Base-by-base conservation (phyloP, 1,284 basidiomycete species). In the Abortiporus biennis region DNA sequence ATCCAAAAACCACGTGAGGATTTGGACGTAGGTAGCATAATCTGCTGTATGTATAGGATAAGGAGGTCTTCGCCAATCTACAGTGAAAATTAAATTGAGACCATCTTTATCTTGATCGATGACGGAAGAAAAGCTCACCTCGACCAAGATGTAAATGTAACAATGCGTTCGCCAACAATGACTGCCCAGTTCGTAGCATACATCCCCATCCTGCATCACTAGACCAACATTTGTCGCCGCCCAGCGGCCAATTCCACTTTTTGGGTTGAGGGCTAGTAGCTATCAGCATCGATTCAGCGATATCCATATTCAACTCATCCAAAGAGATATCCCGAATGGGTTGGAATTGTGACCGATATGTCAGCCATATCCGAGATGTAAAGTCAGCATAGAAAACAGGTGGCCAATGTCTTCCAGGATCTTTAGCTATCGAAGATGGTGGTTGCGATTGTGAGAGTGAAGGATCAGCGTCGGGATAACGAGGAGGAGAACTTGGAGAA, bases 171-270 rank as follows among this genome's bases (percentile, higher is more conserved):
- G 92, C 95, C 13, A 99, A 70, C 47, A 99, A 59, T 53, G 87
- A 90, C 66, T 98, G 95, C 0, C 93, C 94, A 0, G 95, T 98
- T 19, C 95, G 68, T 21, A 98, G 64, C 95, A 99, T 98, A 63
- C 95, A 99, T 0, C 95, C 95, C 95, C 95, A 99, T 0, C 95
- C 95, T 0, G 91, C 73, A 68, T 99, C 95, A 51, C 79, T 89
- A n/a, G 85, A 91, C 77, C 92, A 85, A 0, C 85, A 86, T 54
- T 83, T 84, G 56, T 89, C 86, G 0, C 74, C 75, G 1, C 71
- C 60, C 22, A 69, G 57, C 11, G 66, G 66, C 67, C 73, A 76
- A 41, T 67, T 65, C 73, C 71, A 73, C 47, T 62, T 64, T 54
- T 65, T 64, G 15, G 59, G 48, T 41, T 65, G 65, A 41, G 74